Conservation (phyloP, 2,329 filamentous ascomycete genomes). For the Fusarium sublunatum region DNA sequence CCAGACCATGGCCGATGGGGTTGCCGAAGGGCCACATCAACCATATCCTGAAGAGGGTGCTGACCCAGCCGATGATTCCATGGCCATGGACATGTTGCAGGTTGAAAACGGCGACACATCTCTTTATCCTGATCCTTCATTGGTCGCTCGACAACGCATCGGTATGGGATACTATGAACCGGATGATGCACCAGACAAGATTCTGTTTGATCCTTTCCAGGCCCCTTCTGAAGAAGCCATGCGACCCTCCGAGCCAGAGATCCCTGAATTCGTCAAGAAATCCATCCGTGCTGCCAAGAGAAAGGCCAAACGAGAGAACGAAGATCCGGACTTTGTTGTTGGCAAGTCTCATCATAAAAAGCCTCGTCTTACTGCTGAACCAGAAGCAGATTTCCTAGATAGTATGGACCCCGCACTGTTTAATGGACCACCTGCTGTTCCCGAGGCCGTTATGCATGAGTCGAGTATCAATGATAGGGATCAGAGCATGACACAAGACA, state of each 20-base stretch:
- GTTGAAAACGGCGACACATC: conserved; percentile 48
- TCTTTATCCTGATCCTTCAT: conserved; percentile 62
- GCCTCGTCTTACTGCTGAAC: conserved; percentile 43
- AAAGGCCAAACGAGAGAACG: conserved; percentile 63
- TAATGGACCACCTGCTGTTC: conserved; percentile 31
- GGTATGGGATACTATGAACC: conserved; percentile 72
- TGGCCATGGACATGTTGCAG: conserved; percentile 36
- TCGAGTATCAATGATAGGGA: conserved; percentile 30
- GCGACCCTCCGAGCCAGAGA: conserved; percentile 57
- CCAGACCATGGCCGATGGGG: conserved; percentile 14
- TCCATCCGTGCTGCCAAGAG: conserved; percentile 65
- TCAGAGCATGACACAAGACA: conserved; percentile 26
- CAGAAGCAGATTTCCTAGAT: conserved; percentile 50
- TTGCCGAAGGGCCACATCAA: conserved; percentile 12
- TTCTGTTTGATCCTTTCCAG: conserved; percentile 70
- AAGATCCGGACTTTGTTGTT: conserved; percentile 65
- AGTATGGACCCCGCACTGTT: conserved; percentile 67
- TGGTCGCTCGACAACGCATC: conserved; percentile 61
- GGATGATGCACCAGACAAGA: conserved; percentile 66
- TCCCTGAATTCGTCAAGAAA: conserved; percentile 67
- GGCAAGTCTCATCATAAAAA: conserved; percentile 59
- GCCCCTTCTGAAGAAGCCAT: conserved; percentile 60
- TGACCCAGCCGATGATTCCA: conserved; percentile 6
- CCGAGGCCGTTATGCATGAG: conserved; percentile 39
- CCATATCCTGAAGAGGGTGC: conserved; percentile 23